A percentile compares a stretch with the other conserved stretches of the same genome.
Conservation (phyloP, 148 eudicot species). For the Vaccinium vitisidaea region DNA sequence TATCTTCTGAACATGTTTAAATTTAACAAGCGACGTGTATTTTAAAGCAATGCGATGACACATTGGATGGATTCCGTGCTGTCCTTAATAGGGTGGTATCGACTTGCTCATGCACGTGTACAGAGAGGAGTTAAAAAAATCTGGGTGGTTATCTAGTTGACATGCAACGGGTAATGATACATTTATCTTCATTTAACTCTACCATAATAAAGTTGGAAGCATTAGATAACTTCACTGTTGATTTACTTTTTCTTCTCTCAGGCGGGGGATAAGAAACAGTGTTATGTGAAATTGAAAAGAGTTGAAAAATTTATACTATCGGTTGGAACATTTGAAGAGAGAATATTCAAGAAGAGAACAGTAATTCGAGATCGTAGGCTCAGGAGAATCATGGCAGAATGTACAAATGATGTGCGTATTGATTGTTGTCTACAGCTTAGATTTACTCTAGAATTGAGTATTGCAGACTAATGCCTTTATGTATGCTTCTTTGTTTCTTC, state of each 20-base stretch:
- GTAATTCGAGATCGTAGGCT: constrained; percentile 25
- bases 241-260: constrained; percentile 4
- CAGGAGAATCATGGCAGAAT: constrained; percentile 25
- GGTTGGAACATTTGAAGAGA: constrained; percentile 38
- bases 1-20: not conserved
- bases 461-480: not conserved
- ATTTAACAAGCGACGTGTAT: not conserved
- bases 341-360: constrained; percentile 32
- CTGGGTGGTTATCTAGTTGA: constrained; percentile 52
- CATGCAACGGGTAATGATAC: constrained; percentile 28
- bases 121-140: constrained; percentile 37
- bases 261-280: constrained; percentile 38
- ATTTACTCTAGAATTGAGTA: not conserved
- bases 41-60: not conserved
- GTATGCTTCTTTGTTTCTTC: not conserved
- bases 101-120: constrained; percentile 43
- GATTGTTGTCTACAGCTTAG: not conserved
- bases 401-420: constrained; percentile 22
- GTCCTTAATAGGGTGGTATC: constrained; percentile 33
- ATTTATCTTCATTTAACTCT: not conserved
- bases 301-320: constrained; percentile 47
- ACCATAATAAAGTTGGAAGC: not conserved
- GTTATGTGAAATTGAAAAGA: constrained; percentile 39
- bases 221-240: too few species aligned
- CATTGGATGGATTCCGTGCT: not conserved